Conservation (phyloP, 176 grass and related monocot species). For the Triticum dicoccoides region DNA sequence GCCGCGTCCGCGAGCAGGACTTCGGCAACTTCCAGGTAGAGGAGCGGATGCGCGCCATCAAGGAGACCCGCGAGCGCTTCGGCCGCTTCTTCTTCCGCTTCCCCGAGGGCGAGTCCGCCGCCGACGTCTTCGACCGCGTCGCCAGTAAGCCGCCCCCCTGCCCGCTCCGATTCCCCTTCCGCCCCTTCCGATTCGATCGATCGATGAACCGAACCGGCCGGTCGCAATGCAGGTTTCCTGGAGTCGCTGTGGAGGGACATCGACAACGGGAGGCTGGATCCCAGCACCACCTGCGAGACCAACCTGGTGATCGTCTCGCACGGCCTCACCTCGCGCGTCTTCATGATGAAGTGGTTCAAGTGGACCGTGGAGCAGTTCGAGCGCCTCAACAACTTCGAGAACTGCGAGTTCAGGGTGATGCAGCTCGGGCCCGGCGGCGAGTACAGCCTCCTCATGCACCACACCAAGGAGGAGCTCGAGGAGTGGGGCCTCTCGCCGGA, state of each 20-base stretch:
- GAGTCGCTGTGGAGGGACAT: conserved; percentile 98
- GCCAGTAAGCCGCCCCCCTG: conserved; percentile 38
- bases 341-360: conserved; percentile 99
- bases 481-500: conserved; percentile 76
- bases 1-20: conserved; percentile 94
- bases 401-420: conserved; percentile 90
- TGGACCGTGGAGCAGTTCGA: conserved; percentile 97
- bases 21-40: conserved; percentile 99
- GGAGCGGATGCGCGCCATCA: conserved; percentile 84
- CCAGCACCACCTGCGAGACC: conserved; percentile 51
- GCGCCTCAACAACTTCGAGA: conserved; percentile 84
- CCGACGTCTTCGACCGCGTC: conserved; percentile 96
- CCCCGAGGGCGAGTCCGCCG: conserved; percentile 94
- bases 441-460: conserved; percentile 93
- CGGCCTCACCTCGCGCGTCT: conserved; percentile 80
- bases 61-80: conserved; percentile 74
- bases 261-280: conserved; percentile 73
- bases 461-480: conserved; percentile 76
- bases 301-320: conserved; percentile 93
- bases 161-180: not conserved
- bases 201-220: not conserved
- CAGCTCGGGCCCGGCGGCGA: conserved; percentile 78
- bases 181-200: not conserved
- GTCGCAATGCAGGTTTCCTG: conserved; percentile 58
- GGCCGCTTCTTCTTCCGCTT: conserved; percentile 98